phyloP scores from a whole-genome alignment of 1,284 basidiomycete genomes.

The Cutaneotrichosporon cutaneum region DNA sequence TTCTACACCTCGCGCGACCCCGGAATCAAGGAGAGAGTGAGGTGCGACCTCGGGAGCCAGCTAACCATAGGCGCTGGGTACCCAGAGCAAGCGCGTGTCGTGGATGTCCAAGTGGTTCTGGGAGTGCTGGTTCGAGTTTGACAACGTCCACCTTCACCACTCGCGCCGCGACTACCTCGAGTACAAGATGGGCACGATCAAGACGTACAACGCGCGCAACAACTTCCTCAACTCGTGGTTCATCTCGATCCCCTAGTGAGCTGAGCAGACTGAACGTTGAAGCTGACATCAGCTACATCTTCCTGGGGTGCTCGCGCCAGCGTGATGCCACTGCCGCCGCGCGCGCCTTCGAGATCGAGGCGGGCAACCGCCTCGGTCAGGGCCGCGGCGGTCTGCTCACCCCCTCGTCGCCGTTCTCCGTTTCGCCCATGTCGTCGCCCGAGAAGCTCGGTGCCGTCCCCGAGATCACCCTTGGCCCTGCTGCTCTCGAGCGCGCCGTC shows the following conservation, averaged over 20 bases:
- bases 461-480: constrained; percentile 48
- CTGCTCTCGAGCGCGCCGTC: constrained; percentile 35
- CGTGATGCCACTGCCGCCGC: constrained; percentile 63
- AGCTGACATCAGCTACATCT: constrained; percentile 60
- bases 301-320: constrained; percentile 68
- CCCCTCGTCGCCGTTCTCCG: constrained; percentile 55
- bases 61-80: constrained; percentile 62
- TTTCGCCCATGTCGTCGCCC: constrained; percentile 35
- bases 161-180: constrained; percentile 73
- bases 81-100: constrained; percentile 65
- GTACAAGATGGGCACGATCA: constrained; percentile 75
- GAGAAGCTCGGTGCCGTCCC: constrained; percentile 53
- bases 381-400: constrained; percentile 51
- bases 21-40: constrained; percentile 57
- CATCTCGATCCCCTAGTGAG: constrained; percentile 61
- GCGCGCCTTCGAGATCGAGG: constrained; percentile 68
- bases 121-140: constrained; percentile 77
- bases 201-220: constrained; percentile 72
- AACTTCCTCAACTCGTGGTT: constrained; percentile 68
- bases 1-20: constrained; percentile 71
- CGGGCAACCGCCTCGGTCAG: constrained; percentile 64
- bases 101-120: constrained; percentile 79
- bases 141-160: constrained; percentile 70
- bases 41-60: constrained; percentile 2
- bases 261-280: constrained; percentile 47